Evolutionary conservation across 2,329 filamentous ascomycete species (phyloP), one percentile per base, ranked within the genome.

Genomic region (Oidium heveae): DNA sequence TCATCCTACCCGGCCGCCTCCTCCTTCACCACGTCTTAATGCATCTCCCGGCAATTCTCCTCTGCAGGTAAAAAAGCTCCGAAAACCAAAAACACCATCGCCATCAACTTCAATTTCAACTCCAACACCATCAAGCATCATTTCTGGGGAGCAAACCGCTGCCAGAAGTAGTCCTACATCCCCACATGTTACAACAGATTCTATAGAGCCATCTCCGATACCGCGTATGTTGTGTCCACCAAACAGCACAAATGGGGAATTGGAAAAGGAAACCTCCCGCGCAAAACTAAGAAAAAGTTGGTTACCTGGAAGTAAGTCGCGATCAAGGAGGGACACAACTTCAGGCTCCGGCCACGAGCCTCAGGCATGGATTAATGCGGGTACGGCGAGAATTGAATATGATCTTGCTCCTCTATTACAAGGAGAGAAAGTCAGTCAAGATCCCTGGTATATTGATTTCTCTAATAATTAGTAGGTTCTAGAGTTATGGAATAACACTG

Each of bases 401-500:
- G 79, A 75, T 61, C 68, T 72, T 0, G 63, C 68, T 7, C 70
- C 71, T 34, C 65, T 81, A 54, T 63, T 69, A 22, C 73, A 72
- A 46, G 73, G 71, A 20, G 75, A 80, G 59, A 77, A 74, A 68
- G 74, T 77, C 62, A 59, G 61, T 56, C 53, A 18, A 44, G 8
- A 39, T n/a, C 34, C 32, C 9, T 36, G 5, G 22, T 20, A 33
- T 15, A 33, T 15, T 34, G 36, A 41, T 33, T 18, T 39, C 28
- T 47, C 55, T 58, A 49, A 61, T 55, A n/a, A 55, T 41, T 54
- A 8, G 37, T 47, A 79, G 76, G 74, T 82, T 4, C 76, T 78
- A 1, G 79, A 82, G 63, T 65, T 83, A 20, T 82, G 79, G 79
- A 55, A 54, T 15, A 46, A 53, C 55, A 67, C 65, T 53, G 77